Evolutionary conservation across 129 eudicot genomes (phyloP).

Genomic region (Rutidosis leptorrhynchoides): DNA sequence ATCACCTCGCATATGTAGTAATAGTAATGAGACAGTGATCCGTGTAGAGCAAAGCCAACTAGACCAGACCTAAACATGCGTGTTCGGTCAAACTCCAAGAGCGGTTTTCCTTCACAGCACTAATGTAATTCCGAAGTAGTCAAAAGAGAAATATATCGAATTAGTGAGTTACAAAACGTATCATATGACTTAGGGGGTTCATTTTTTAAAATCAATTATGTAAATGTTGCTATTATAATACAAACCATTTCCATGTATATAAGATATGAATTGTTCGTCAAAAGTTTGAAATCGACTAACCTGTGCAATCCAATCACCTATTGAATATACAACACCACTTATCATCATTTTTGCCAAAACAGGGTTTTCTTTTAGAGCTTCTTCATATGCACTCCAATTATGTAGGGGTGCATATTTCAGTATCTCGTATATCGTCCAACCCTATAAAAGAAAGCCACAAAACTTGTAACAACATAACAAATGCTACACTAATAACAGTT

Average conservation of each 20-base stretch:
- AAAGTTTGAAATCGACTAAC: constrained; percentile 24
- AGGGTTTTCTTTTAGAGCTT: constrained; percentile 76
- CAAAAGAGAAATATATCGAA: background rate
- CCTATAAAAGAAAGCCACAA: constrained; percentile 31
- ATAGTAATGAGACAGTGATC: constrained; percentile 89
- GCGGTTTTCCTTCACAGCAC: constrained; percentile 67
- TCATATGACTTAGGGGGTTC: background rate
- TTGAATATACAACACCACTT: constrained; percentile 79
- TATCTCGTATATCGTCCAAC: constrained; percentile 82
- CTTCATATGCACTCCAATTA: constrained; percentile 89
- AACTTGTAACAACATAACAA: background rate
- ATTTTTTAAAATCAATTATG: background rate
- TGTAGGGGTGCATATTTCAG: constrained; percentile 83
- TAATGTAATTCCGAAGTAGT: background rate
- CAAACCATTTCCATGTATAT: constrained; percentile 75
- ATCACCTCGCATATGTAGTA: constrained; percentile 80
- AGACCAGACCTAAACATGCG: constrained; percentile 86
- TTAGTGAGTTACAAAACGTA: background rate
- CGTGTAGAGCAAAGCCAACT: constrained; percentile 77
- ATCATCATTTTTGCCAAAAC: constrained; percentile 78
- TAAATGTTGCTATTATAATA: constrained; percentile 43
- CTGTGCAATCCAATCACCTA: constrained; percentile 96
- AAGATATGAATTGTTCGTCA: background rate
- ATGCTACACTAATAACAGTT: background rate
- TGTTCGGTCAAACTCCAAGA: constrained; percentile 73